A percentile compares a stretch with the other conserved stretches of the same genome.
These are phyloP conservation scores for Tieghemiomyces parasiticus DNA, from an alignment of 192 early-diverging fungal genomes.

Conservation along the genomic window DNA sequence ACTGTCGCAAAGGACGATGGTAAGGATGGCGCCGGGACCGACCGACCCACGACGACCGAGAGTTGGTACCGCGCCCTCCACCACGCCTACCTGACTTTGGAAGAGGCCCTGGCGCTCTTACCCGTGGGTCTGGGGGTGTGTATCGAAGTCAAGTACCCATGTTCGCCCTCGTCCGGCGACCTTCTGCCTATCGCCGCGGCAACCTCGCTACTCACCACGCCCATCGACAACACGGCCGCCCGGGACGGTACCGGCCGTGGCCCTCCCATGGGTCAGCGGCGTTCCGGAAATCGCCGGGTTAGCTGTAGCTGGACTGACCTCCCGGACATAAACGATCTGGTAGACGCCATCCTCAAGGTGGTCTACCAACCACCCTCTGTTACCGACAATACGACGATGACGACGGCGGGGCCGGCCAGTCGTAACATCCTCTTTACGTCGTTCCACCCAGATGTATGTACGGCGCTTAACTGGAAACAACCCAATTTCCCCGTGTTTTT, in stretches of 20 bases:
- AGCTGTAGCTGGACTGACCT: too few relatives aligned
- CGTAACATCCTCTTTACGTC: slow-evolving; percentile 79
- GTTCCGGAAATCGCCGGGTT: too few relatives aligned
- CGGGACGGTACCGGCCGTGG: too few relatives aligned
- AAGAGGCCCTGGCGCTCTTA: slow-evolving; percentile 30
- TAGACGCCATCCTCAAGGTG: slow-evolving; percentile 62
- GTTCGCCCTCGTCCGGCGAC: too few relatives aligned
- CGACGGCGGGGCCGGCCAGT: slow-evolving; percentile 2
- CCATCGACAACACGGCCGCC: too few relatives aligned
- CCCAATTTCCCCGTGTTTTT: slow-evolving; percentile 97
- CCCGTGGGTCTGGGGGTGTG: slow-evolving; percentile 61
- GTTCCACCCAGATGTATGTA: slow-evolving; percentile 83
- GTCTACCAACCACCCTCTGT: not conserved
- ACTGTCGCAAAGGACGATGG: too few relatives aligned
- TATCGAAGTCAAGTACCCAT: slow-evolving; percentile 84
- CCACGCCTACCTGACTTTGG: slow-evolving; percentile 22
- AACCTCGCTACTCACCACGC: too few relatives aligned
- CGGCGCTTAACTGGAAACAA: slow-evolving; percentile 97
- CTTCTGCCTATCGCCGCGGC: too few relatives aligned
- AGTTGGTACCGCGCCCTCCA: slow-evolving; percentile 23
- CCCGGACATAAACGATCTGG: slow-evolving; percentile 64
- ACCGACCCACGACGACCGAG: not conserved
- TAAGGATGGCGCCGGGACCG: too few relatives aligned
- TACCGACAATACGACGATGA: not conserved
- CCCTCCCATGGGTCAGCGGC: too few relatives aligned